Conservation (phyloP, 495 filamentous ascomycete genomes). For the Lasiosphaeriaceae sp. region DNA sequence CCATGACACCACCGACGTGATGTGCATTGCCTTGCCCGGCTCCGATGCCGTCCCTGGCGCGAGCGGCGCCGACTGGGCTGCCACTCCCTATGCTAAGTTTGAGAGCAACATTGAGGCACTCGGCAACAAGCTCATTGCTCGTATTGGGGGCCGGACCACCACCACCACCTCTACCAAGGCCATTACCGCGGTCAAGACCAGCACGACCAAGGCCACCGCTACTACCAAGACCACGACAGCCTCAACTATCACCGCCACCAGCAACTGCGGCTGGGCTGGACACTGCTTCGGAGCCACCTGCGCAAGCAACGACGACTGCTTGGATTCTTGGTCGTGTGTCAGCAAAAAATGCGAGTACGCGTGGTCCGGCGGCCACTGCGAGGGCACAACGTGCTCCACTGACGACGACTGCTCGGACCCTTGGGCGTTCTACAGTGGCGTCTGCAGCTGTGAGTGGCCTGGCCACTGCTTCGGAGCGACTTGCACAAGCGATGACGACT, state of each 20-base stretch:
- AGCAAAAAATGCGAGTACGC: neutral
- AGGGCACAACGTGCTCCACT: no score
- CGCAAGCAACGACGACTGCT: slow-evolving; percentile 15
- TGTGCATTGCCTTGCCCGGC: slow-evolving; percentile 56
- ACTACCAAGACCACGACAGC: no score
- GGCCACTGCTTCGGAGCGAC: slow-evolving; percentile 11
- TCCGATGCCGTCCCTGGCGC: slow-evolving; percentile 44
- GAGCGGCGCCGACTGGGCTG: slow-evolving; percentile 47
- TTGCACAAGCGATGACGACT: slow-evolving; percentile 15
- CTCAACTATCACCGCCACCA: no score
- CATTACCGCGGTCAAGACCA: neutral
- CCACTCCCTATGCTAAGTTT: slow-evolving; percentile 40
- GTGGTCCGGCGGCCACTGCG: neutral
- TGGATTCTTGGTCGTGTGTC: slow-evolving; percentile 5
- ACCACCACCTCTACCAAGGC: neutral
- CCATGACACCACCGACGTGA: slow-evolving; percentile 45
- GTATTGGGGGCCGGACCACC: slow-evolving; percentile 4
- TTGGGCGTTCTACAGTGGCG: no score
- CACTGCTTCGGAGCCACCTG: slow-evolving; percentile 11
- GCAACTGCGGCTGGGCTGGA: neutral
- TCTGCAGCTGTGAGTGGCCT: slow-evolving; percentile 3
- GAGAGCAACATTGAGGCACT: slow-evolving; percentile 45
- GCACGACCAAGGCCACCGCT: neutral
- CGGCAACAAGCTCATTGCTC: slow-evolving; percentile 41
- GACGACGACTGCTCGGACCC: no score